A percentile compares a stretch with the other conserved stretches of the same genome.
Evolutionary conservation across 352 stramenopile genomes (phyloP).

Genomic region (Phytophthora chlamydospora): DNA sequence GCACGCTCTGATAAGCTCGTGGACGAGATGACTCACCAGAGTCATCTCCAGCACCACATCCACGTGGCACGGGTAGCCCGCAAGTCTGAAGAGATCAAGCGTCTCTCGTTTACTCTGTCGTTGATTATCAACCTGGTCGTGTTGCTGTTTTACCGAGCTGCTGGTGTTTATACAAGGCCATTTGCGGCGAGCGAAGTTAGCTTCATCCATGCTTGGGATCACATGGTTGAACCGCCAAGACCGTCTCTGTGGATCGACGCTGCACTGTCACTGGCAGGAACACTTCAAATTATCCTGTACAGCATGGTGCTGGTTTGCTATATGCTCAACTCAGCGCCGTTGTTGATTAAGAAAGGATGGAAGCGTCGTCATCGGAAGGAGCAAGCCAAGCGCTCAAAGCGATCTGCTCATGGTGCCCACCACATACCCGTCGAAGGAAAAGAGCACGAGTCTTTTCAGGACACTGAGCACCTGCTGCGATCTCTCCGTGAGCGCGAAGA

Average conservation of each 20-base stretch:
- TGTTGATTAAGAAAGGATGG: conserved; percentile 75
- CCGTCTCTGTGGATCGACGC: conserved; percentile 46
- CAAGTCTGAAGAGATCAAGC: conserved; percentile 56
- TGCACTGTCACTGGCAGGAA: conserved; percentile 48
- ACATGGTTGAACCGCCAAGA: conserved; percentile 20
- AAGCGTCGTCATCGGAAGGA: conserved; percentile 58
- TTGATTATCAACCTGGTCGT: conserved; percentile 67
- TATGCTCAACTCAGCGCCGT: conserved; percentile 65
- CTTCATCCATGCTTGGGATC: conserved; percentile 33
- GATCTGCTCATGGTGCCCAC: conserved; percentile 39
- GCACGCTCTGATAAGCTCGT: conserved; percentile 67
- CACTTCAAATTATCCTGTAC: conserved; percentile 61
- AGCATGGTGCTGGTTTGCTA: conserved; percentile 60
- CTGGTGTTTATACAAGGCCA: conserved; percentile 55
- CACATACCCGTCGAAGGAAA: conserved; percentile 33
- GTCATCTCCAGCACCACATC: conserved; percentile 41
- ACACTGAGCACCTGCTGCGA: conserved; percentile 66
- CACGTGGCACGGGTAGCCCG: conserved; percentile 43
- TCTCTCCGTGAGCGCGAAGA: conserved; percentile 63
- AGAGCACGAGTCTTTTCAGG: conserved; percentile 62
- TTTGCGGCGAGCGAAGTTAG: conserved; percentile 52
- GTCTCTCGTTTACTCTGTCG: conserved; percentile 54
- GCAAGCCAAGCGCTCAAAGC: conserved; percentile 50
- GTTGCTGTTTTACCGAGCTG: conserved; percentile 63
- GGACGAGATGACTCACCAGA: conserved; percentile 79